Evolutionary conservation across 2,329 filamentous ascomycete species (phyloP), one percentile per base, ranked within the genome.

Genomic region (Microsporum canis): DNA sequence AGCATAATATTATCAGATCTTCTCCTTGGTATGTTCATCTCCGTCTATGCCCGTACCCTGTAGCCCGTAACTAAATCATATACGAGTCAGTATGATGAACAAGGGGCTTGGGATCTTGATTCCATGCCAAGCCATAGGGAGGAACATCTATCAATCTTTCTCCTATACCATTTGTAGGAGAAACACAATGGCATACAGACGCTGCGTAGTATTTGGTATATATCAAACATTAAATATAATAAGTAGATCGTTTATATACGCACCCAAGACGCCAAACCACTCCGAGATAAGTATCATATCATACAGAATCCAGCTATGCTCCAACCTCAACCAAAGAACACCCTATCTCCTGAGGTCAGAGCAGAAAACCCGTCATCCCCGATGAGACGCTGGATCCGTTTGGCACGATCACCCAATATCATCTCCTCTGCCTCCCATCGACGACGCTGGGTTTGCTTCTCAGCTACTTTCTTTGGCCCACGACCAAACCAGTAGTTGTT

Each of bases 391-490:
- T 59, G 58, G 4, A 64, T 34, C 12, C 60, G 47, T 41, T 66
- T 69, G 14, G 69, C 68, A 2, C 74, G 68, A 61, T 74, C 73
- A 53, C 74, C 67, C 10, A 76, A 61, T 57, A 76, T 71, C 61
- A 72, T 66, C 53, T 69, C 65, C 62, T 76, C 75, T n/a, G 74
- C 73, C 61, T 76, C 70, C 74, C 74, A 76, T 36, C 72, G 65
- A 55, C 69, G 71, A 23, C 72, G 66, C 45, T 72, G 65, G 14
- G 69, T 64, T 1, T 67, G 60, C 62, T 72, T 74, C 8, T 65
- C 64, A 41, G 70, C 62, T 1, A 67, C 65, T 29, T 63, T 65
- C 45, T 68, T 70, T 57, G 68, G 63, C 3, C 70, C 68, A 6
- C 70, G 68, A 51, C 71, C 69, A 55, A 71, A 73, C 74, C 74